Base-by-base conservation (phyloP, 176 grass and related monocot genomes). In the Puya raimondii region DNA sequence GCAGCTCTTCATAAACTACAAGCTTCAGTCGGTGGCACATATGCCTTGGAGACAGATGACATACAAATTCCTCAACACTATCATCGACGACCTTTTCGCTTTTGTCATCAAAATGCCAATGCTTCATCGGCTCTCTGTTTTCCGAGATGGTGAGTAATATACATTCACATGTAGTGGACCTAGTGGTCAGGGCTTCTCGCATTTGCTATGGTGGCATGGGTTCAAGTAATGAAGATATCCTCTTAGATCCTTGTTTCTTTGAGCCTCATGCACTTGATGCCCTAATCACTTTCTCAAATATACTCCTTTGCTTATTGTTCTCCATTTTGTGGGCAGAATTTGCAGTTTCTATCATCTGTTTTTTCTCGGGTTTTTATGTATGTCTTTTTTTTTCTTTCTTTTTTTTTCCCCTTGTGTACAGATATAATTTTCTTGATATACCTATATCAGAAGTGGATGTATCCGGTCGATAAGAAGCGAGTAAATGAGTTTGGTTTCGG, bases 41-140 rank as follows among this genome's bases (percentile, higher is more conserved):
- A 90, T 99, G 76, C 95, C 95, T 69, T 99, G 95, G 95, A 90
- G 95, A 63, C 95, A 99, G 68, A 99, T 99, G 95, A 99, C 95
- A 52, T 99, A 99, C 76, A 99, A 99, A 75, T 99, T 99, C 79
- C 89, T 99, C n/a, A 99, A 99, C 76, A 99, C 95, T 49, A 94
- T 99, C 29, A 94, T 99, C 9, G 95, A 99, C 16, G 95, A 99
- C 23, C 87, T 99, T 72, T 99, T 99, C 3, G 95, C 95, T 18
- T 99, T 99, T 90, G 95, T 99, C 20, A 99, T 99, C 23, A 94
- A 99, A 84, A 99, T 99, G 95, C 95, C 95, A 51, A 90, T 86
- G 64, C 76, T 99, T 42, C 95, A 99, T 83, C 86, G 95, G 16
- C 85, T 99, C 50, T 99, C 95, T 10, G 95, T 99, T 85, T 99